A percentile compares a stretch with the other conserved stretches of the same genome.
Evolutionary conservation across 2,329 filamentous ascomycete species (phyloP).

Genomic region (Berkeleyomyces basicola): DNA sequence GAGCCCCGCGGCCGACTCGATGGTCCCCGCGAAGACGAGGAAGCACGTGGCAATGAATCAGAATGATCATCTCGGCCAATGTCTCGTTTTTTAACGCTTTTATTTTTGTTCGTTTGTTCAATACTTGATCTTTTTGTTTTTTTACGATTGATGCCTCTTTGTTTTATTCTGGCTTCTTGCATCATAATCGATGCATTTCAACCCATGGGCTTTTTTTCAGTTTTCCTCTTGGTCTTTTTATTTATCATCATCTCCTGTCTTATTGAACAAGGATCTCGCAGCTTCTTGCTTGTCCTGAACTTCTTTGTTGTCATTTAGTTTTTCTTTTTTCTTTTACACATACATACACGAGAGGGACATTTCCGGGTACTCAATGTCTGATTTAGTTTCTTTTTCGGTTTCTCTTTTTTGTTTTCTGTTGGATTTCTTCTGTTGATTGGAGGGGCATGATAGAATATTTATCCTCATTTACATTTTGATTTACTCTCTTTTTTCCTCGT

Average conservation of each 20-base stretch:
- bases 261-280: background rate
- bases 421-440: background rate
- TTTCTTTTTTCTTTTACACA: background rate
- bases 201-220: background rate
- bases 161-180: background rate
- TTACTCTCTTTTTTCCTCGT: too few relatives aligned
- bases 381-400: background rate
- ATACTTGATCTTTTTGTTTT: background rate
- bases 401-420: background rate
- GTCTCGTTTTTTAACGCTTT: conserved; percentile 1
- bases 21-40: conserved; percentile 25
- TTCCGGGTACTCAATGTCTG: background rate
- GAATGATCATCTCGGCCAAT: background rate
- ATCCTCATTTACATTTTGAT: background rate
- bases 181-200: background rate
- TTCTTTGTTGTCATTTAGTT: background rate
- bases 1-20: conserved; percentile 33
- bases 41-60: conserved; percentile 17
- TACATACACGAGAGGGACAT: background rate
- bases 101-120: conserved; percentile 6
- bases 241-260: background rate
- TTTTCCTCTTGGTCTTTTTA: background rate
- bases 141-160: background rate
- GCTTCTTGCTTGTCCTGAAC: background rate
- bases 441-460: background rate